Evolutionary conservation across 768 basidiomycete species (phyloP), one percentile per base, ranked within the genome.

Genomic region (Naganishia vishniacii): DNA sequence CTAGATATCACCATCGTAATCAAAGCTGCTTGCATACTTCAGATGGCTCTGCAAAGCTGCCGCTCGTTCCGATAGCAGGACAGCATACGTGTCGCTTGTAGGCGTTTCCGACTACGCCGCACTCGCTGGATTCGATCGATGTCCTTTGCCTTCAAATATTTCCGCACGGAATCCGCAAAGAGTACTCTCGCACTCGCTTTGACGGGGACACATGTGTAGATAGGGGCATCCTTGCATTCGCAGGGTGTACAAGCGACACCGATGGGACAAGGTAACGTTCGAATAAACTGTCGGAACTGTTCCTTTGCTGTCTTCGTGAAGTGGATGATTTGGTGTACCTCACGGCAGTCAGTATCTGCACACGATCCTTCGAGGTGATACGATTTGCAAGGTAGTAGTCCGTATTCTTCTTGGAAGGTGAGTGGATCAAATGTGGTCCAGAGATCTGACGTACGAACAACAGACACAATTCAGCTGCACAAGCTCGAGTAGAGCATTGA

Each of bases 101-200:
- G 37, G 32, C 34, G 53, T 56, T 56, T 56, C 53, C 12, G 53
- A 37, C 23, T 56, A 56, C 20, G 23, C 23, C 32, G 23, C 34
- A 23, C 53, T 56, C 9, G 53, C 53, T 20, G n/a, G 16, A 26
- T 56, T 56, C 8, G 53, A 13, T 40, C 40, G 20, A 26, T 56
- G 34, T 7, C 53, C 53, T 56, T 40, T 56, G 32, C 53, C 53
- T 12, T 56, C 53, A 18, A 40, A 56, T 18, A 20, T 3, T 6
- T 12, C 20, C 8, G 18, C 34, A 25, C 23, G n/a, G 53, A 56
- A 56, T 23, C 53, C 53, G 53, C 53, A 56, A 20, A 1, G 7
- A 23, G n/a, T 23, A 37, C 40, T 34, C 3, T 23, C 18, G 37
- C 53, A 56, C 5, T 37, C n/a, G 6, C n/a, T 12, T 29, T 25